These are phyloP conservation scores for Ascoidea tarda DNA, from an alignment of 805 yeast genomes.

Conservation along the genomic window DNA sequence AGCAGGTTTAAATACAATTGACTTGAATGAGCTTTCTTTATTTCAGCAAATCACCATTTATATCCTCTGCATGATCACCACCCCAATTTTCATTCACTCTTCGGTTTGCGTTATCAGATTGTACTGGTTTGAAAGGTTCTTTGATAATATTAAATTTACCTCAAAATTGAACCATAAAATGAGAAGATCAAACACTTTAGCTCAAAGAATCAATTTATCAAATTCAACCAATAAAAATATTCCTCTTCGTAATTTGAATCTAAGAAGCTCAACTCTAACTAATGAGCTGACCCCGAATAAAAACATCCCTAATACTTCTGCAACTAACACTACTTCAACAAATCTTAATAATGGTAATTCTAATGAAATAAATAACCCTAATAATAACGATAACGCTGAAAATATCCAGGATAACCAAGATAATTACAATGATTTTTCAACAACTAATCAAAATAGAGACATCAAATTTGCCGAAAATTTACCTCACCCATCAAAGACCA, in stretches of 20 bases:
- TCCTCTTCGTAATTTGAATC: not conserved
- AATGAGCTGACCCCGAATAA: not conserved
- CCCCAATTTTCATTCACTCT: conserved; percentile 84
- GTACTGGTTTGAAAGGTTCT: conserved; percentile 80
- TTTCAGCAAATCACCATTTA: conserved; percentile 76
- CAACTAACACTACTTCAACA: not conserved
- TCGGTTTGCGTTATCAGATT: conserved; percentile 62
- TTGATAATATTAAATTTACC: conserved; percentile 64
- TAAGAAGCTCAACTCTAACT: not conserved
- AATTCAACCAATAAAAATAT: conserved; percentile 11
- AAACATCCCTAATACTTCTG: not conserved
- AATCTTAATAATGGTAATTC: not conserved
- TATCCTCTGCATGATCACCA: conserved; percentile 47
- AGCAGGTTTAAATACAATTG: conserved; percentile 80
- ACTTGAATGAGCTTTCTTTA: conserved; percentile 43
- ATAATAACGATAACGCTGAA: not conserved
- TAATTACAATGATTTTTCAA: not conserved
- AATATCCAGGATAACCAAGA: not conserved
- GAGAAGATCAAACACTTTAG: conserved; percentile 67
- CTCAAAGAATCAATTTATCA: conserved; percentile 26
- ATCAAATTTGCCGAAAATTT: conserved; percentile 41
- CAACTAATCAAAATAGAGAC: conserved; percentile 13
- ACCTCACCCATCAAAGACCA: conserved; percentile 32
- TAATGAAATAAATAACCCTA: not conserved
- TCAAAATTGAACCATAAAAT: conserved; percentile 72